Conservation (phyloP, 352 stramenopile species). For the Phytophthora pseudosyringae region DNA sequence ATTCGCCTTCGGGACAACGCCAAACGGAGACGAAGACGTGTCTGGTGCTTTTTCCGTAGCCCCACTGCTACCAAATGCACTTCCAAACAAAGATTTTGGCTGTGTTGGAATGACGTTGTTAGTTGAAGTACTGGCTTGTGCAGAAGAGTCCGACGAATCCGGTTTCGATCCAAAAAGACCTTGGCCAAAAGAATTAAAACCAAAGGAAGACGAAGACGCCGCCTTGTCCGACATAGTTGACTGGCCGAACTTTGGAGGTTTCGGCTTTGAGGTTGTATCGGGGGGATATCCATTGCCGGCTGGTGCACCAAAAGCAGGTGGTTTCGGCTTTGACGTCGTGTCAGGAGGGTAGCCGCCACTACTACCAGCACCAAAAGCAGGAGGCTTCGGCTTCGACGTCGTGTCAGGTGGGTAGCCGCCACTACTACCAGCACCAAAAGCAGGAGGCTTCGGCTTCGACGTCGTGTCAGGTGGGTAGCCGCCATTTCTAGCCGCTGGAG, state of each 20-base stretch:
- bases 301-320: slow-evolving; percentile 28
- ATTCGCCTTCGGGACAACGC: slow-evolving; percentile 26
- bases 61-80: slow-evolving; percentile 22
- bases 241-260: slow-evolving; percentile 36
- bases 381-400: slow-evolving; percentile 10
- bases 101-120: slow-evolving; percentile 18
- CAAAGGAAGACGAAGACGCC: slow-evolving; percentile 33
- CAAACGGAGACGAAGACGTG: slow-evolving; percentile 40
- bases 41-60: slow-evolving; percentile 12
- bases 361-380: slow-evolving; percentile 1
- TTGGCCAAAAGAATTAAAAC: slow-evolving; percentile 38
- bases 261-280: slow-evolving; percentile 39
- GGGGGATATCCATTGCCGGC: slow-evolving; percentile 40
- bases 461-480: slow-evolving; percentile 13
- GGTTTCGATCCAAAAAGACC: slow-evolving; percentile 31
- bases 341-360: slow-evolving; percentile 1
- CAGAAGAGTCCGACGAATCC: slow-evolving; percentile 7
- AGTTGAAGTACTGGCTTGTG: background rate
- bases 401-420: slow-evolving; percentile 6
- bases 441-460: slow-evolving; percentile 15
- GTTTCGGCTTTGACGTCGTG: slow-evolving; percentile 13
- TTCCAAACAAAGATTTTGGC: slow-evolving; percentile 27
- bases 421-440: slow-evolving; percentile 20
- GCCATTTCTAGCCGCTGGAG: background rate
- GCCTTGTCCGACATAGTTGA: slow-evolving; percentile 17